These are phyloP conservation scores for Pythium angustatum DNA, from an alignment of 352 stramenopile species.

Conservation along the genomic window DNA sequence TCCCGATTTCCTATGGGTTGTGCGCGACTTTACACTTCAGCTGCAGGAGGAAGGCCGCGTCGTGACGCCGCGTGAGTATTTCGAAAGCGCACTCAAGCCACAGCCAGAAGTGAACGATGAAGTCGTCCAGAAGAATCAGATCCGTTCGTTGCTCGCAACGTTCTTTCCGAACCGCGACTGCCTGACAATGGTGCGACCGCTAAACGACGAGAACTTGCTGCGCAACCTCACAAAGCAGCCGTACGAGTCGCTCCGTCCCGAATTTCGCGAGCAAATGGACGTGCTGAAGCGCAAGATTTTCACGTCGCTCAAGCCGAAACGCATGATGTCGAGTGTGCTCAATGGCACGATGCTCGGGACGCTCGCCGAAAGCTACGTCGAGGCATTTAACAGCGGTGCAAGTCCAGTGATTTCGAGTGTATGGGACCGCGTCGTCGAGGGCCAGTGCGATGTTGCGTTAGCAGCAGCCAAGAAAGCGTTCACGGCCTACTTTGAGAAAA, in stretches of 20 bases:
- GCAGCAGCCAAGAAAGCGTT: slow-evolving; percentile 60
- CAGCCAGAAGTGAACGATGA: slow-evolving; percentile 77
- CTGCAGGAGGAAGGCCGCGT: slow-evolving; percentile 82
- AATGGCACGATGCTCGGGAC: slow-evolving; percentile 88
- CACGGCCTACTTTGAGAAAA: slow-evolving; percentile 32
- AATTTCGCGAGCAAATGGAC: slow-evolving; percentile 84
- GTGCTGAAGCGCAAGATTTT: slow-evolving; percentile 60
- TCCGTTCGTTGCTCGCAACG: slow-evolving; percentile 68
- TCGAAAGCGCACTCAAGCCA: slow-evolving; percentile 86
- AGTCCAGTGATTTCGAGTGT: slow-evolving; percentile 79
- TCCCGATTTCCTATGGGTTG: slow-evolving; percentile 88
- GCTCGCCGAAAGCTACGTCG: slow-evolving; percentile 77
- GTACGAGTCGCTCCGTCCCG: slow-evolving; percentile 73
- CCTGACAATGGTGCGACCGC: slow-evolving; percentile 84
- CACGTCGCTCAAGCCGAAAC: slow-evolving; percentile 59
- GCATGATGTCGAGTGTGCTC: slow-evolving; percentile 83
- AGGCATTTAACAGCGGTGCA: slow-evolving; percentile 84
- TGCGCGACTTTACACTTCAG: slow-evolving; percentile 89
- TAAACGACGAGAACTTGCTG: slow-evolving; percentile 86
- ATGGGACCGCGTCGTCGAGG: slow-evolving; percentile 81
- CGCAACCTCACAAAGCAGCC: slow-evolving; percentile 64
- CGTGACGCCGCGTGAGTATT: slow-evolving; percentile 87
- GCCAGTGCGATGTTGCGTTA: slow-evolving; percentile 62
- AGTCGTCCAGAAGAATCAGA: slow-evolving; percentile 75
- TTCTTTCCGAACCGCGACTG: slow-evolving; percentile 90